Evolutionary conservation across 371 early-diverging fungal genomes (phyloP).

Genomic region (Syncephalastrum sp.): DNA sequence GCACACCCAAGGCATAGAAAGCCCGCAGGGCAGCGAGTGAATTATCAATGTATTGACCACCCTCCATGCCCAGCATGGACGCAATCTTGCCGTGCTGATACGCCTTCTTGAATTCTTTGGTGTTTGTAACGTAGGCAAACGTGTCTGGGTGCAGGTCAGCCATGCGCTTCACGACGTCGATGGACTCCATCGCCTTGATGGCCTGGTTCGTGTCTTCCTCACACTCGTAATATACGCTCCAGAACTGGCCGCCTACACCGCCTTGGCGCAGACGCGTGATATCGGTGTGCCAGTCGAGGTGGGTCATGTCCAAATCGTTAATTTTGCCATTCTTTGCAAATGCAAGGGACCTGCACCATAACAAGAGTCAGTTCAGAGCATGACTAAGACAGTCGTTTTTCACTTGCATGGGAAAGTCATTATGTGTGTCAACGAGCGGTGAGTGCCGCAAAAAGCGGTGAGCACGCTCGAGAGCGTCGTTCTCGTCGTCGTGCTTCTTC

Average conservation of each 20-base stretch:
- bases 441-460: conserved; percentile 25
- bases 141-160: conserved; percentile 48
- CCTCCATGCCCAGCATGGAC: conserved; percentile 67
- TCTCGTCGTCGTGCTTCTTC: background rate
- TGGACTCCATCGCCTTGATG: conserved; percentile 49
- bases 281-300: conserved; percentile 45
- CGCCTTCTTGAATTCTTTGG: conserved; percentile 48
- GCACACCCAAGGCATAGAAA: conserved; percentile 58
- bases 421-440: conserved; percentile 46
- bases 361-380: background rate
- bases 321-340: conserved; percentile 37
- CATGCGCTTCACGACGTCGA: conserved; percentile 62
- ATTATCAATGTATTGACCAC: conserved; percentile 66
- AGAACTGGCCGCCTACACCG: conserved; percentile 59
- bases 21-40: conserved; percentile 55
- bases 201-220: conserved; percentile 36
- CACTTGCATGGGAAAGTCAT: conserved; percentile 45
- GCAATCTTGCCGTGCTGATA: conserved; percentile 48
- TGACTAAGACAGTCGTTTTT: background rate
- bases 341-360: conserved; percentile 20
- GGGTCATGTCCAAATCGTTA: conserved; percentile 32
- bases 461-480: conserved; percentile 22
- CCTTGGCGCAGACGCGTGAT: conserved; percentile 43
- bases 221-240: conserved; percentile 60
- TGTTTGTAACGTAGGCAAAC: conserved; percentile 45